Evolutionary conservation across 1,284 basidiomycete genomes (phyloP), one percentile per base, ranked within the genome.

Genomic region (Bondarzewia mesenterica): DNA sequence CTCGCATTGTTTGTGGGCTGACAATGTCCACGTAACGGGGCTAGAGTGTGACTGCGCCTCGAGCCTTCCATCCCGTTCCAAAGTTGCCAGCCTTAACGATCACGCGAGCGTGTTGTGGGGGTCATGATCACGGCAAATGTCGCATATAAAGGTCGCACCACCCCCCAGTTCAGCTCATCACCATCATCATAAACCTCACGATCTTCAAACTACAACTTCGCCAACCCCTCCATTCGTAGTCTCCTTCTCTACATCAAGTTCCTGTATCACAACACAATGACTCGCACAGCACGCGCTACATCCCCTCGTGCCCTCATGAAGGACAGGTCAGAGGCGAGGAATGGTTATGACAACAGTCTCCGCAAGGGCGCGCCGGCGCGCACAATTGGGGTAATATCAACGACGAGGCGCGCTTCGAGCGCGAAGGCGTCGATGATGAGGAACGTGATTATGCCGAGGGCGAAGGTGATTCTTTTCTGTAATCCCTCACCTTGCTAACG

Each of bases 361-460:
- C 85, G 81, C 65, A 93, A 93, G 72, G 72, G 77, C 55, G 90
- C 48, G 80, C 78, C 36, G 90, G 90, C 36, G 71, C 75, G 3
- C 82, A 91, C 69, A 90, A 89, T 70, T 93, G 90, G 90, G 90
- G 90, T 52, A 77, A 74, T 45, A 63, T 88, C 57, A 66, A 66
- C 14, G 73, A 89, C 57, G 84, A 90, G 66, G 68, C 65, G 38
- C 69, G 74, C 52, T 71, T 77, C 60, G 83, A 82, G 66, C 64
- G 60, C 44, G 74, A 70, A 21, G 80, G 75, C 10, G 50, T 72
- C 18, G 67, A 68, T 36, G 80, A 84, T 60, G 77, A 77, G 55
- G 62, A 69, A 27, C 57, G 55, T 32, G 74, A 76, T 23, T 57
- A 66, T n/a, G 71, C 67, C 21, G 65, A 69, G 54, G 50, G 29